These are phyloP conservation scores for Brassica balearica DNA, from an alignment of 441 rosid species.

Conservation along the genomic window DNA sequence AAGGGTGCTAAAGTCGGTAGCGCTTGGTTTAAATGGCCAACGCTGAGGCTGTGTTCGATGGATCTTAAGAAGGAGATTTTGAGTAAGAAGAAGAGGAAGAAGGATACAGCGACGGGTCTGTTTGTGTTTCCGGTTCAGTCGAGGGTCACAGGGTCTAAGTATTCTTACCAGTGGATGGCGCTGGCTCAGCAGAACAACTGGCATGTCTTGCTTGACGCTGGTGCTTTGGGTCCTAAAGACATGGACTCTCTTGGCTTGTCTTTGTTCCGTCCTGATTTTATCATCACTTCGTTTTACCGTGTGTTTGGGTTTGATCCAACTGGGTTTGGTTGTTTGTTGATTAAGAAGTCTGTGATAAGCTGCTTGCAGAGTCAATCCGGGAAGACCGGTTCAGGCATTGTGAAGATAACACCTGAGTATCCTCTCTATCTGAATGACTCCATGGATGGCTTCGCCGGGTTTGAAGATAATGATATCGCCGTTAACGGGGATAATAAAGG, in stretches of 20 bases:
- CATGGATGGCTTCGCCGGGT: constrained; percentile 60
- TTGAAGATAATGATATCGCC: constrained; percentile 48
- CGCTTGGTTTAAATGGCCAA: constrained; percentile 83
- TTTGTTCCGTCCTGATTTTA: constrained; percentile 72
- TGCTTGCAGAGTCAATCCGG: constrained; percentile 68
- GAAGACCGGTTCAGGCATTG: constrained; percentile 66
- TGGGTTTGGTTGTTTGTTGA: constrained; percentile 79
- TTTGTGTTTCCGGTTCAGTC: constrained; percentile 81
- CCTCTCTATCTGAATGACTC: constrained; percentile 71
- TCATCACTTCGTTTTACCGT: constrained; percentile 72
- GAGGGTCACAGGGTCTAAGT: constrained; percentile 72
- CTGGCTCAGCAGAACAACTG: constrained; percentile 77
- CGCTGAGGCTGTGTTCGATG: constrained; percentile 68
- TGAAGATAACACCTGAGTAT: constrained; percentile 69
- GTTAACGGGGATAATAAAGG: constrained; percentile 50
- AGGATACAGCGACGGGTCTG: constrained; percentile 63
- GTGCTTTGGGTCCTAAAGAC: constrained; percentile 81
- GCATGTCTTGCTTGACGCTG: constrained; percentile 80
- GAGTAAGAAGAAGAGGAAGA: constrained; percentile 68
- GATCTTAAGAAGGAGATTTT: constrained; percentile 69
- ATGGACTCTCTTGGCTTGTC: constrained; percentile 82
- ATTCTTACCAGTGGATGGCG: constrained; percentile 85
- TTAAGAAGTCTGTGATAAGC: constrained; percentile 73
- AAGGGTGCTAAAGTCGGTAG: constrained; percentile 73
- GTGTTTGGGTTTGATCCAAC: constrained; percentile 76